phyloP scores from a whole-genome alignment of 495 filamentous ascomycete genomes.

The Daldinia caldariorum region DNA sequence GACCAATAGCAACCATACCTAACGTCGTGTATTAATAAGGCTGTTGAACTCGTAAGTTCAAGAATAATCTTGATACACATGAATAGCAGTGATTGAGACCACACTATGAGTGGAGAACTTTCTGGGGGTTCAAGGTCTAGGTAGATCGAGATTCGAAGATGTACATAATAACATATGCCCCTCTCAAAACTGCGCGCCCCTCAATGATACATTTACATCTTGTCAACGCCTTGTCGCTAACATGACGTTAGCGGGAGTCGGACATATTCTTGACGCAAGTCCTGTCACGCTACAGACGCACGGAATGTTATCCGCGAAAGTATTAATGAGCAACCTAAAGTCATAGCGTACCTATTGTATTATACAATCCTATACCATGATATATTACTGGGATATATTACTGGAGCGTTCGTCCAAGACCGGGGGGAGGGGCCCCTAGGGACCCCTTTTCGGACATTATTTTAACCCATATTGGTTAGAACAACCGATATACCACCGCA shows the following conservation, averaged over 20 bases:
- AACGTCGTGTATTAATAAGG: neutral
- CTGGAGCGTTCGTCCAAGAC: constrained; percentile 5
- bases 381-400: constrained; percentile 7
- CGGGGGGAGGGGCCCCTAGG: constrained; percentile 13
- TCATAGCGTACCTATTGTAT: constrained; percentile 1
- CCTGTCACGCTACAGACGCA: neutral
- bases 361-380: neutral
- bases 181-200: too few species aligned
- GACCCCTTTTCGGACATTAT: constrained; percentile 4
- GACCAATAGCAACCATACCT: neutral
- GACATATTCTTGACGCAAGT: neutral
- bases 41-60: neutral
- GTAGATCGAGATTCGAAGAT: constrained; percentile 7
- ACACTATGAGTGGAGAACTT: constrained; percentile 9
- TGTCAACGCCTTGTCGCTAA: neutral
- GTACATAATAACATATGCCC: neutral
- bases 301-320: constrained; percentile 1
- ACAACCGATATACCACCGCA: constrained; percentile 31
- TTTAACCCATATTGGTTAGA: constrained; percentile 25
- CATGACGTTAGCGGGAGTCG: neutral
- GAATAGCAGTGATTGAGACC: neutral
- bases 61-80: neutral
- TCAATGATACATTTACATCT: neutral
- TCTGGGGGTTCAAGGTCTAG: neutral
- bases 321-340: neutral